Base-by-base conservation (phyloP, 2,329 filamentous ascomycete species). In the Sporothrix schenckii region DNA sequence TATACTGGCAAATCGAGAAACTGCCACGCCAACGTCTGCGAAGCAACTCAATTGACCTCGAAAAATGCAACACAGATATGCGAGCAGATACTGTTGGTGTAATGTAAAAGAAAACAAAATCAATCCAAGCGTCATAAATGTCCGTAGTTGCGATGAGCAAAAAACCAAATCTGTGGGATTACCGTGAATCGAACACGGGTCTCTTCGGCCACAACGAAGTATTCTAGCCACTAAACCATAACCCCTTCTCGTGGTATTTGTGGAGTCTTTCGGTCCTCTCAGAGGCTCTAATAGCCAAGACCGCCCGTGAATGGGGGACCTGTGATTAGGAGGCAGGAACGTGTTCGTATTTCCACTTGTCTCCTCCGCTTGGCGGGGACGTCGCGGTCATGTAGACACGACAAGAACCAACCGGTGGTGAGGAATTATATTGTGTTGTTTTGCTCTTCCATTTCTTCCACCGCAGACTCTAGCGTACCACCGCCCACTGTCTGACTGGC, bases 171-270 rank as follows among this genome's bases (percentile, higher is more conserved):
- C 47, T 52, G 41, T 72, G 69, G 70, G 72, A 74, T 70, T 69
- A 73, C 72, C 73, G 71, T 74, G 73, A 73, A 74, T 74, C 72
- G 73, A 74, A 74, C 72, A 73, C 71, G 73, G 71, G 72, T 74
- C 71, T 74, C 71, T 49, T 73, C 73, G 73, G 70, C 73, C 71
- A 73, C 73, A 74, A 72, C 72, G 72, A 73, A 54, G 71, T 73
- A 72, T 73, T 72, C 73, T 74, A 71, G 69, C 73, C 73, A 73
- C 73, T 74, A 73, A 72, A 74, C 72, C 61, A 74, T 73, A 71
- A 69, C 30, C 70, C 61, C 70, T 27, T 65, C 13, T 44, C 19
- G 16, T 58, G 56, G 21, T 52, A 67, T 68, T 70, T 53, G 14
- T 70, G 63, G 49, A 67, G 49, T 67, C 24, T 44, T 44, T 41